Evolutionary conservation across 345 rosid genomes (phyloP).

Genomic region (Psidium guajava): DNA sequence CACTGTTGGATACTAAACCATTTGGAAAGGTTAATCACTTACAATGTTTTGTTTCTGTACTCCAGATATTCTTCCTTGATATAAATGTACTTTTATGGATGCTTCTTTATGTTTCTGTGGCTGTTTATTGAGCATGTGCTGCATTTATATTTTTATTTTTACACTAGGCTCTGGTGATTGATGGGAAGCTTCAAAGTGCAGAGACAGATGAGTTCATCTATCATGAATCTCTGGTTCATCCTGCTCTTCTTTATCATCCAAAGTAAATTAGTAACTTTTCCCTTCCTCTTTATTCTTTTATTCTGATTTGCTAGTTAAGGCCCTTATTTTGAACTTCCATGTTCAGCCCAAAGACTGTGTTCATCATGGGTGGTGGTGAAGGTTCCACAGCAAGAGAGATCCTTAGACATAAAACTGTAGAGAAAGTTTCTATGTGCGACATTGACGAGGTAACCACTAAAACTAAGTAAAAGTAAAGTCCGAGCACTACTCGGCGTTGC

Average conservation of each 20-base stretch:
- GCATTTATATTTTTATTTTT: neutral
- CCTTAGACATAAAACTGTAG: conserved; percentile 34
- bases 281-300: neutral
- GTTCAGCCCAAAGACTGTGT: conserved; percentile 30
- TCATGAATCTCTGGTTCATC: conserved; percentile 62
- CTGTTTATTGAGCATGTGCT: neutral
- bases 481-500: neutral
- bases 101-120: neutral
- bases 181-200: conserved; percentile 71
- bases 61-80: neutral
- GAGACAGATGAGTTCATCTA: conserved; percentile 65
- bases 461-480: neutral
- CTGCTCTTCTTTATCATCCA: conserved; percentile 43
- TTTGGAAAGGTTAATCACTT: conserved; percentile 14
- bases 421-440: conserved; percentile 53
- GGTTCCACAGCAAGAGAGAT: conserved; percentile 63
- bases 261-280: conserved; percentile 10
- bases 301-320: neutral
- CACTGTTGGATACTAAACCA: conserved; percentile 52
- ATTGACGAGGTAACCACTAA: conserved; percentile 36
- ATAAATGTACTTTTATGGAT: neutral
- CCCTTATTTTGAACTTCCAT: neutral
- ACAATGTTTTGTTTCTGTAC: conserved; percentile 4
- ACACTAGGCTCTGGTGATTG: conserved; percentile 43
- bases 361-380: conserved; percentile 73